These are phyloP conservation scores for Kluyveromyces wickerhamii DNA, from an alignment of 805 yeast species.

Conservation along the genomic window DNA sequence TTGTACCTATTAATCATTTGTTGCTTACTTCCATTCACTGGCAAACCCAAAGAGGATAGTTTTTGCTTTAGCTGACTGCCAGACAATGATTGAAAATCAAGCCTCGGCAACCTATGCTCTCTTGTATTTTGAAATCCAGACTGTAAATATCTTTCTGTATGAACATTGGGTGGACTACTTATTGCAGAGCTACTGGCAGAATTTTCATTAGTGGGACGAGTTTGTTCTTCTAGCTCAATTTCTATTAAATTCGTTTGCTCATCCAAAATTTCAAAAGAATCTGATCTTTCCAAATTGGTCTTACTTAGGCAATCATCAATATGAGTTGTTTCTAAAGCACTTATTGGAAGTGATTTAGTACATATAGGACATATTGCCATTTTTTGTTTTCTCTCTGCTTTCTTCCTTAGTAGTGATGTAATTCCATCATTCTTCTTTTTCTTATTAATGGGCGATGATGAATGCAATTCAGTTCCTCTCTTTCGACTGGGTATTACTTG, in stretches of 20 bases:
- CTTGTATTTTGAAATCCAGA: slow-evolving; percentile 17
- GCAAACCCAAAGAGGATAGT: slow-evolving; percentile 44
- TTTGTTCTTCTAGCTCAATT: neutral
- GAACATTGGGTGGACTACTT: slow-evolving; percentile 27
- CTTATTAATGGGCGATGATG: slow-evolving; percentile 4
- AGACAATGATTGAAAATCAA: slow-evolving; percentile 54
- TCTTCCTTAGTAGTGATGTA: slow-evolving; percentile 11
- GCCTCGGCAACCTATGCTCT: slow-evolving; percentile 45
- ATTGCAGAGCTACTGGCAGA: no score
- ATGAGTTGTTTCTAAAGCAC: slow-evolving; percentile 49
- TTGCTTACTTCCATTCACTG: slow-evolving; percentile 53
- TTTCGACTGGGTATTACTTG: slow-evolving; percentile 24
- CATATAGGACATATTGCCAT: slow-evolving; percentile 65
- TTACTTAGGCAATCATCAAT: slow-evolving; percentile 49
- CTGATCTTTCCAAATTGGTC: slow-evolving; percentile 9
- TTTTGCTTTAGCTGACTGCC: slow-evolving; percentile 55
- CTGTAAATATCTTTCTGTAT: slow-evolving; percentile 52
- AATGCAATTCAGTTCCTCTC: slow-evolving; percentile 9
- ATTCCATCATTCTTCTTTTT: slow-evolving; percentile 8
- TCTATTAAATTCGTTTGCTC: neutral
- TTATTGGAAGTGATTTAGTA: slow-evolving; percentile 42
- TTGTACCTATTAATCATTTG: slow-evolving; percentile 64
- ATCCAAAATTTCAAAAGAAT: slow-evolving; percentile 2
- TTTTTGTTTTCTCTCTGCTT: slow-evolving; percentile 10
- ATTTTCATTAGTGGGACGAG: neutral